Evolutionary conservation across 208 protist species (phyloP), one percentile per base, ranked within the genome.

Genomic region (Leishmania lainsoni): DNA sequence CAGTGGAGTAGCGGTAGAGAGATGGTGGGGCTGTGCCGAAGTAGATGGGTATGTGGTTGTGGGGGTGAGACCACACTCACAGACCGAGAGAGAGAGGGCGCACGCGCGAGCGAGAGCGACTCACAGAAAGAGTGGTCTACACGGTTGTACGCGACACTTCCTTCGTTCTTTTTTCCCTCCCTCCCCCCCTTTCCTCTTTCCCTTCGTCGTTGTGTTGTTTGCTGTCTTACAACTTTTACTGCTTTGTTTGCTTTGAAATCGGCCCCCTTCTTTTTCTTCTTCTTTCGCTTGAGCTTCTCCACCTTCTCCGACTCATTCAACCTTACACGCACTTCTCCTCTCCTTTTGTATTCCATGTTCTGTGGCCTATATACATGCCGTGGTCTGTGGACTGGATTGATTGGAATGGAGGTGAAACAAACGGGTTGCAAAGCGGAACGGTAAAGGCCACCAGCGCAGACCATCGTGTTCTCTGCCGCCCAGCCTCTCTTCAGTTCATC

Each of bases 221-320:
- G 29, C 22, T 68, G 61, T 6, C 29, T 29, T 42, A 29, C 39
- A 20, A 39, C 0, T 32, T 4, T 68, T 42, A 14, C 61, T 68
- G 20, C 29, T 39, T 10, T 4, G 61, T 16, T 68, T 29, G 29
- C 10, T 32, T 68, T 22, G 61, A 39, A 20, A 14, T 35, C 29
- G 8, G 4, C 29, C 29, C 29, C 29, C n/a, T n/a, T 51, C n/a
- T 65, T 81, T 79, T 73, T 73, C 63, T 78, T 85, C 56, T 72
- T 72, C 74, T 68, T 22, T 66, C 42, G 58, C 29, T 29, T 58
- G 69, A 82, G 78, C 49, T 45, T 69, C 56, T 73, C 42, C 12
- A 52, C 22, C 39, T 12, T 80, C 66, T 74, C 14, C 32, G 12
- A 54, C 68, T 73, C 68, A 8, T 49, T 48, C 10, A 20, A 22